A percentile compares a stretch with the other conserved stretches of the same genome.
Conservation (phyloP, 2,329 filamentous ascomycete species). For the Davidsoniella virescens region DNA sequence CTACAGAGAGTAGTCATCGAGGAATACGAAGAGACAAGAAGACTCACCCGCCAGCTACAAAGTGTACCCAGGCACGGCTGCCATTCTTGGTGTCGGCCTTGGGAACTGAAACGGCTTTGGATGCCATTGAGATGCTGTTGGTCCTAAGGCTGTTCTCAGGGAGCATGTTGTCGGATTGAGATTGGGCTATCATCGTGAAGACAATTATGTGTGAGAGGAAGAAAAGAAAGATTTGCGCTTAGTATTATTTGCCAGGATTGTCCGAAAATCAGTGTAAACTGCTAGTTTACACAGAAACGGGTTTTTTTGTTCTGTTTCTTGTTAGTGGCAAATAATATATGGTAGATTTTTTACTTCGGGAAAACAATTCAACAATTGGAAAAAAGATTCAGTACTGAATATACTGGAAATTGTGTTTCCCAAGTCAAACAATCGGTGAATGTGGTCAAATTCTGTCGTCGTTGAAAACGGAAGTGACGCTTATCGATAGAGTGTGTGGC, state of each 20-base stretch:
- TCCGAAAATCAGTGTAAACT: too few relatives aligned
- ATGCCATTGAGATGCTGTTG: neutral
- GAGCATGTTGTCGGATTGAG: constrained; percentile 19
- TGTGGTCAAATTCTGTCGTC: neutral
- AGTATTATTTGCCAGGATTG: too few relatives aligned
- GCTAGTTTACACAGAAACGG: too few relatives aligned
- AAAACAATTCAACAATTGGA: too few relatives aligned
- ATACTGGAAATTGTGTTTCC: too few relatives aligned
- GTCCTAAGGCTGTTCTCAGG: constrained; percentile 23
- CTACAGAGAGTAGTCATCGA: neutral
- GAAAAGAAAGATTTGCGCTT: too few relatives aligned
- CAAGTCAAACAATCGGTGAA: too few relatives aligned
- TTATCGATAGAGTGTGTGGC: neutral
- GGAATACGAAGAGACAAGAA: neutral
- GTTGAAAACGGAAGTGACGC: too few relatives aligned
- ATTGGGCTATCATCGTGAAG: neutral
- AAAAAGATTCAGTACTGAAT: too few relatives aligned
- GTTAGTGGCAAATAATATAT: too few relatives aligned
- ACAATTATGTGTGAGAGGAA: neutral
- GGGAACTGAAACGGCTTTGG: neutral
- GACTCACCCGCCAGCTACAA: constrained; percentile 74
- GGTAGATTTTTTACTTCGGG: too few relatives aligned
- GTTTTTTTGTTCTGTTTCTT: too few relatives aligned
- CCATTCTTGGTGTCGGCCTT: constrained; percentile 24
- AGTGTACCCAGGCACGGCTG: constrained; percentile 77